These are phyloP conservation scores for Solanum dulcamara DNA, from an alignment of 257 asterid species.

Conservation along the genomic window DNA sequence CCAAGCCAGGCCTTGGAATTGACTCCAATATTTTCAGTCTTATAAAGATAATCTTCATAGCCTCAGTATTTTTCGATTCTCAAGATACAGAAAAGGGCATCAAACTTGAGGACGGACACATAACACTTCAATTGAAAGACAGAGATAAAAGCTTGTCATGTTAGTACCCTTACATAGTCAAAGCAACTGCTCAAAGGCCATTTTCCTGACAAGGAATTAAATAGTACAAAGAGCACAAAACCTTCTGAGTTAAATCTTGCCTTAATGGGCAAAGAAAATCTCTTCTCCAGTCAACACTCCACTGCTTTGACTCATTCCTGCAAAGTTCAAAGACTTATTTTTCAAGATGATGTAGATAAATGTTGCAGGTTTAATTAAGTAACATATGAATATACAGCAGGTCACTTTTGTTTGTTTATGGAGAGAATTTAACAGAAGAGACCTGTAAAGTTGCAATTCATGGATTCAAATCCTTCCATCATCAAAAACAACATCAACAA, in stretches of 20 bases:
- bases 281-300: background rate
- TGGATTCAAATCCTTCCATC: background rate
- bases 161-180: background rate
- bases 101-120: background rate
- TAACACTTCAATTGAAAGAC: background rate
- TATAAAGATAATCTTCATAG: background rate
- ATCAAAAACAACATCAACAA: background rate
- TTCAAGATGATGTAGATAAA: background rate
- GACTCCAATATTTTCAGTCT: background rate
- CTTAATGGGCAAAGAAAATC: background rate
- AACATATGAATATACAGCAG: background rate
- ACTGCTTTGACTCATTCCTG: background rate
- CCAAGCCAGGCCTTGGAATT: background rate
- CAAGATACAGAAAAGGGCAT: background rate
- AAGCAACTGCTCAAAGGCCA: background rate
- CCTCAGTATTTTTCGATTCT: background rate
- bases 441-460: background rate
- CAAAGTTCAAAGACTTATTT: background rate
- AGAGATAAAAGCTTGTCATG: background rate
- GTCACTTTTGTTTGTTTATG: background rate
- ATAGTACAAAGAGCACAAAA: background rate
- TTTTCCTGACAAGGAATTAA: background rate
- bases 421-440: background rate
- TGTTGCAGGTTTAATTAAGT: background rate
- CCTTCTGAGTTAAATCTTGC: background rate